phyloP scores from a whole-genome alignment of 2,329 filamentous ascomycete genomes.

The Aspergillus glaucus region DNA sequence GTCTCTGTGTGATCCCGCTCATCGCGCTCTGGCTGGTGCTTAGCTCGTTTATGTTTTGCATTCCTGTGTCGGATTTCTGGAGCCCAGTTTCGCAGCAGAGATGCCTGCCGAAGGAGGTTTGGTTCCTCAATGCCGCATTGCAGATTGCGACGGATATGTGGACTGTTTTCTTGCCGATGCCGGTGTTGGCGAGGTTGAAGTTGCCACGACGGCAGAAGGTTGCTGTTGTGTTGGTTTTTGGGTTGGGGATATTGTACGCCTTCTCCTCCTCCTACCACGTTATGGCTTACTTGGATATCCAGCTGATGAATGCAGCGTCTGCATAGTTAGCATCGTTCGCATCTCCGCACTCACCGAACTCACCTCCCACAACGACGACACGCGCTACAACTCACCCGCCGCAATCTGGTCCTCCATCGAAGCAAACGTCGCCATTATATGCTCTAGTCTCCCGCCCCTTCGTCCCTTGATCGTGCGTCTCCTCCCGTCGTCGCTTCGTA shows the following conservation, averaged over 20 bases:
- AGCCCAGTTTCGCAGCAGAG: not conserved
- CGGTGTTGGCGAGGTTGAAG: constrained; percentile 14
- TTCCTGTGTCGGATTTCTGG: constrained; percentile 23
- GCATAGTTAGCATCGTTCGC: constrained; percentile 22
- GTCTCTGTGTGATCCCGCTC: constrained; percentile 12
- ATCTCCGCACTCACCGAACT: constrained; percentile 14
- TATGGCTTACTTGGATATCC: too few relatives aligned
- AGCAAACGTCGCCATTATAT: constrained; percentile 26
- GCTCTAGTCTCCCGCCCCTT: constrained; percentile 23
- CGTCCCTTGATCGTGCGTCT: constrained; percentile 20
- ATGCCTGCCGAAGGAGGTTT: constrained; percentile 20
- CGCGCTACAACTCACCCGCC: constrained; percentile 19
- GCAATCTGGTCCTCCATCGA: constrained; percentile 27
- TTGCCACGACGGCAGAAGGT: constrained; percentile 17
- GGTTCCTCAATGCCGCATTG: constrained; percentile 24
- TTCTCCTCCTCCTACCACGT: not conserved
- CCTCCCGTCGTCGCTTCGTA: constrained; percentile 11
- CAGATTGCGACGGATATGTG: constrained; percentile 22
- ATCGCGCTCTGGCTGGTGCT: constrained; percentile 24
- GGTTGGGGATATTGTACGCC: constrained; percentile 23
- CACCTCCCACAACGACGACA: constrained; percentile 11
- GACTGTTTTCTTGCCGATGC: constrained; percentile 23
- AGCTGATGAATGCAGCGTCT: constrained; percentile 14
- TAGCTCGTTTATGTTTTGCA: constrained; percentile 21
- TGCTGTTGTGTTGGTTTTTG: constrained; percentile 21